phyloP scores from a whole-genome alignment of 106 monocot species.

The Platanthera guangdongensis region DNA sequence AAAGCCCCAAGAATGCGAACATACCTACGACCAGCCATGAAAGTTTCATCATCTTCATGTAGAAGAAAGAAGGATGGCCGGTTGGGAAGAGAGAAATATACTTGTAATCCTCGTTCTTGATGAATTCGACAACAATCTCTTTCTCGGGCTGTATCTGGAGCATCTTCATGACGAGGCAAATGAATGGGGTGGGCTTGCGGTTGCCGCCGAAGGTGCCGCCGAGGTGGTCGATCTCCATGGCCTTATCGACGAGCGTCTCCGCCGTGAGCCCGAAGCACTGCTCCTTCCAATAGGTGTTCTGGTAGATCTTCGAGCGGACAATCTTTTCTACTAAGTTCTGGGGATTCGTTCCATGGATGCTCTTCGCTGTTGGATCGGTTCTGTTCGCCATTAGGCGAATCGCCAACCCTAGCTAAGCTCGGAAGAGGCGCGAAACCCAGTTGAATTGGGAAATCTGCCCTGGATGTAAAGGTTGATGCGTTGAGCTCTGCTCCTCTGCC shows the following conservation, averaged over 20 bases:
- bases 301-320: conserved; percentile 83
- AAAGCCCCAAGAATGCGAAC: conserved; percentile 84
- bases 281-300: conserved; percentile 94
- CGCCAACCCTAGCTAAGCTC: neutral
- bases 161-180: conserved; percentile 95
- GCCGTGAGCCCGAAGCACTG: conserved; percentile 98
- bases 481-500: no score
- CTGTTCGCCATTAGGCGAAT: conserved; percentile 69
- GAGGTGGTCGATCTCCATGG: conserved; percentile 95
- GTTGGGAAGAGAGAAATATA: no score
- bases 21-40: conserved; percentile 33
- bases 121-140: conserved; percentile 97
- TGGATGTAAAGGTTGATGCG: no score
- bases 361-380: conserved; percentile 85
- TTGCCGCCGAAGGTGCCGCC: conserved; percentile 87
- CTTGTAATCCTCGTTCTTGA: conserved; percentile 99
- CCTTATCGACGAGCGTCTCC: conserved; percentile 97
- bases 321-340: conserved; percentile 98
- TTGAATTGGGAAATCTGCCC: no score
- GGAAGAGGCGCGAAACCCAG: neutral
- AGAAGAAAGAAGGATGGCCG: no score
- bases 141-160: conserved; percentile 99
- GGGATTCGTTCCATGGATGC: conserved; percentile 93
- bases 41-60: neutral
- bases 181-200: conserved; percentile 81